Evolutionary conservation across 768 basidiomycete species (phyloP), one percentile per base, ranked within the genome.

Genomic region (Termitomyces sp.): DNA sequence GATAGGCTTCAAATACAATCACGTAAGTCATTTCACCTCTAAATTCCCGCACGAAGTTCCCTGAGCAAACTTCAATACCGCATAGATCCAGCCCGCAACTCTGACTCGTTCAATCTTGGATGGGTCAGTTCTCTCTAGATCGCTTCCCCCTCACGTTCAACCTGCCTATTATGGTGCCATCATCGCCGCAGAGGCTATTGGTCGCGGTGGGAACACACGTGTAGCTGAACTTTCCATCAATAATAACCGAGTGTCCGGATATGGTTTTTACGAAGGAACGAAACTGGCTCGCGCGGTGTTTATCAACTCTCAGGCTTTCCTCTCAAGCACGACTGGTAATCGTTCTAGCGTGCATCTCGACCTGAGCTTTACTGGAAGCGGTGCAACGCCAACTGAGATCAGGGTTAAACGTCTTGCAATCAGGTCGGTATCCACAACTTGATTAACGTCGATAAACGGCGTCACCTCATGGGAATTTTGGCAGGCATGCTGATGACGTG

Each of bases 1-100:
- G 18, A 74, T 88, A 55, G 87, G 87, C 1, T 88, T 78, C 71
- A 89, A 88, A 69, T 89, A 88, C 63, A 85, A 83, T 66, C 71
- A 87, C 55, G 86, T 87, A 49, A 55, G 69, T 58, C 10, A 40
- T 10, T 13, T 26, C 2, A 14, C 22, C 11, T 22, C n/a, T 32
- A n/a, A n/a, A 33, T 43, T 32, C 24, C n/a, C n/a, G 40, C 11
- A n/a, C 14, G 28, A 44, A 41, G 49, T 28, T 30, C 32, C 38
- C 32, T 24, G 3, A 36, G 13, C 32, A 35, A 54, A 54, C n/a
- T n/a, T 48, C 14, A 33, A 16, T 61, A 28, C 8, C 18, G 35
- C 18, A 32, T 3, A 88, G 87, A 78, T 90, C 53, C 88, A 89
- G 68, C 88, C 87, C 2, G 67, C 74, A 43, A 73, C 79, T 0